Percentiles rank a stretch among this genome's conserved stretches.
These are phyloP conservation scores for Coemansia sp. DNA, from an alignment of 192 early-diverging fungal species.

Conservation along the genomic window DNA sequence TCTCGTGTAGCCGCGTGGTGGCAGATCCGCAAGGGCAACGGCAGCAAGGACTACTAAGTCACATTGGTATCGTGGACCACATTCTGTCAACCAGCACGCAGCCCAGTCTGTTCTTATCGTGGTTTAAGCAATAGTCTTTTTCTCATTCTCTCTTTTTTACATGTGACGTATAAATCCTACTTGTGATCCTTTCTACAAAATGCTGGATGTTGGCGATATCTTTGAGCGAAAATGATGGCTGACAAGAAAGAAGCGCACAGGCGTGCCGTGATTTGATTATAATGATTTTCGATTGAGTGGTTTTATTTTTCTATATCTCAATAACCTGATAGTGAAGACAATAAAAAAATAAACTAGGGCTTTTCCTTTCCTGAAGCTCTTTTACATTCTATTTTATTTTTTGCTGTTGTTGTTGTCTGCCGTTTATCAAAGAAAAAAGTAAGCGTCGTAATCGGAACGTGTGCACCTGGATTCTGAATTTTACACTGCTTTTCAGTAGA, in stretches of 20 bases:
- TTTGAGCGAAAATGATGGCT: no score
- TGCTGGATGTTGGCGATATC: no score
- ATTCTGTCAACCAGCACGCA: background rate
- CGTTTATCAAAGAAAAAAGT: background rate
- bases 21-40: slow-evolving; percentile 56
- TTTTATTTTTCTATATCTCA: no score
- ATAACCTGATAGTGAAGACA: background rate
- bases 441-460: slow-evolving; percentile 1
- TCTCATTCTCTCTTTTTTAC: background rate
- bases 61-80: background rate
- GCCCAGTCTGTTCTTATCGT: background rate
- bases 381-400: slow-evolving; percentile 7
- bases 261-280: background rate
- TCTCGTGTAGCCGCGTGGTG: slow-evolving; percentile 46
- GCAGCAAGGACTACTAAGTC: slow-evolving; percentile 43
- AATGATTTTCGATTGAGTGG: no score
- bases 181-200: no score
- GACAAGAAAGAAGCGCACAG: no score
- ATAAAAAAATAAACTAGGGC: background rate
- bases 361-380: background rate
- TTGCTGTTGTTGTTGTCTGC: background rate
- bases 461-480: background rate
- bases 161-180: background rate
- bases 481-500: background rate
- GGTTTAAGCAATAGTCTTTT: background rate